These are phyloP conservation scores for Yamagishiella unicocca DNA, from an alignment of 139 green algal species.

Conservation along the genomic window DNA sequence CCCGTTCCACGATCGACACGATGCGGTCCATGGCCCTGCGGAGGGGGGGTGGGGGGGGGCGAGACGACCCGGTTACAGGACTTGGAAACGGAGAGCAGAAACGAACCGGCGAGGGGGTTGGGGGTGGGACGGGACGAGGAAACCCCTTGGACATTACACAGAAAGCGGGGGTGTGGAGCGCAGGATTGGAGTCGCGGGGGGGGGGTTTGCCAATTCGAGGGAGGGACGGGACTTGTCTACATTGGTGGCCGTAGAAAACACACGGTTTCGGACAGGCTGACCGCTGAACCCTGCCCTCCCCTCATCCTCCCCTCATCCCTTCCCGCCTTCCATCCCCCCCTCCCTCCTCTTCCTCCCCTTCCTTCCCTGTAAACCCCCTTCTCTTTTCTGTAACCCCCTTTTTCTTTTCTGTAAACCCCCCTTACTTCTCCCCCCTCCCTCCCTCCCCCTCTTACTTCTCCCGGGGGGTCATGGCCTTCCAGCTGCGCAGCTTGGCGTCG, in stretches of 20 bases:
- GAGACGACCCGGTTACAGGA: too few relatives aligned
- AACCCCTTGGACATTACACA: too few relatives aligned
- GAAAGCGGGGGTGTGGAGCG: background rate
- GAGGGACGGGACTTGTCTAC: too few relatives aligned
- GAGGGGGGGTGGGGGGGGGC: background rate
- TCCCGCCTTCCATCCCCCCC: background rate
- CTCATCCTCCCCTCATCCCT: too few relatives aligned
- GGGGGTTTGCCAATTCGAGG: too few relatives aligned
- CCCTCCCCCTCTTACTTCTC: slow-evolving; percentile 57
- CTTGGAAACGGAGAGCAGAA: too few relatives aligned
- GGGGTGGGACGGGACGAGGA: too few relatives aligned
- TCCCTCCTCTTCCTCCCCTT: background rate
- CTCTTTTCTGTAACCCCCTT: background rate
- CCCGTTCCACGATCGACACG: slow-evolving; percentile 56
- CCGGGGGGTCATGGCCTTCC: slow-evolving; percentile 48
- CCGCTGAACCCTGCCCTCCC: too few relatives aligned
- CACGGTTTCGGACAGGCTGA: too few relatives aligned
- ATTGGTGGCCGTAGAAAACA: too few relatives aligned
- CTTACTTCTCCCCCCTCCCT: background rate
- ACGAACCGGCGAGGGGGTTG: too few relatives aligned
- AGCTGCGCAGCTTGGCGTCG: slow-evolving; percentile 67
- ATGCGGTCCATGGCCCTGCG: slow-evolving; percentile 57
- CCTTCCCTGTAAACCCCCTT: too few relatives aligned
- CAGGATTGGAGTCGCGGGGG: background rate
- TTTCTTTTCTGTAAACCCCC: background rate